A percentile compares a stretch with the other conserved stretches of the same genome.
phyloP scores from a whole-genome alignment of 2,329 filamentous ascomycete species.

The Talaromyces marneffei region DNA sequence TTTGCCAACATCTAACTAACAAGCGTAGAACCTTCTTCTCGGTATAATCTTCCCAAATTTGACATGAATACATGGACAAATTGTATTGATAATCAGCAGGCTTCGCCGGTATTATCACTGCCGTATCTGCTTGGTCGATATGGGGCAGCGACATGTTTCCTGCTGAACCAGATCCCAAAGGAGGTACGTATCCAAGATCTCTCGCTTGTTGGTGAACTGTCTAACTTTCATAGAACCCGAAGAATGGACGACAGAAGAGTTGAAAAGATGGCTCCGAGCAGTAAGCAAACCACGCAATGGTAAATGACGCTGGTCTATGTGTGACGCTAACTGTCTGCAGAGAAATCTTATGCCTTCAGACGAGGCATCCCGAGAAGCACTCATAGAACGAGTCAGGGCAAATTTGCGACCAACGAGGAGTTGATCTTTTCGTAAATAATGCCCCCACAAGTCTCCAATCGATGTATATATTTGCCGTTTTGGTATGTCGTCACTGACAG shows the following conservation, averaged over 20 bases:
- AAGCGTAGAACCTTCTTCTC: conserved; percentile 59
- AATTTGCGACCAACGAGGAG: conserved; percentile 52
- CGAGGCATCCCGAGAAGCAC: conserved; percentile 56
- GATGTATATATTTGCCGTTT: not conserved
- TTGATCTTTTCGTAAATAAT: not conserved
- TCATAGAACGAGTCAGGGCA: conserved; percentile 63
- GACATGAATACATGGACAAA: not conserved
- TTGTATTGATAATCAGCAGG: conserved; percentile 42
- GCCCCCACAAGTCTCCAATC: not conserved
- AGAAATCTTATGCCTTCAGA: conserved; percentile 57
- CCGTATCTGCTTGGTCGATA: conserved; percentile 75
- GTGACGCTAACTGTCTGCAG: conserved; percentile 36
- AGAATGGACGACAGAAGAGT: conserved; percentile 72
- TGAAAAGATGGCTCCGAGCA: conserved; percentile 71
- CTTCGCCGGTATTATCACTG: conserved; percentile 76
- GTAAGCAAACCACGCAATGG: conserved; percentile 50
- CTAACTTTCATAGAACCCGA: conserved; percentile 49
- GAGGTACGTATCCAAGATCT: conserved; percentile 46
- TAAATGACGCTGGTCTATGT: not conserved
- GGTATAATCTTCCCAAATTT: conserved; percentile 44
- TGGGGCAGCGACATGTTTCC: conserved; percentile 85
- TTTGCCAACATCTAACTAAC: conserved; percentile 15
- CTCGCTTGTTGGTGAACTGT: not conserved
- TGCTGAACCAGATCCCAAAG: conserved; percentile 65
- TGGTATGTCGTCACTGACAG: not conserved